Conservation (phyloP, 768 basidiomycete genomes). For the Pisolithus marmoratus region DNA sequence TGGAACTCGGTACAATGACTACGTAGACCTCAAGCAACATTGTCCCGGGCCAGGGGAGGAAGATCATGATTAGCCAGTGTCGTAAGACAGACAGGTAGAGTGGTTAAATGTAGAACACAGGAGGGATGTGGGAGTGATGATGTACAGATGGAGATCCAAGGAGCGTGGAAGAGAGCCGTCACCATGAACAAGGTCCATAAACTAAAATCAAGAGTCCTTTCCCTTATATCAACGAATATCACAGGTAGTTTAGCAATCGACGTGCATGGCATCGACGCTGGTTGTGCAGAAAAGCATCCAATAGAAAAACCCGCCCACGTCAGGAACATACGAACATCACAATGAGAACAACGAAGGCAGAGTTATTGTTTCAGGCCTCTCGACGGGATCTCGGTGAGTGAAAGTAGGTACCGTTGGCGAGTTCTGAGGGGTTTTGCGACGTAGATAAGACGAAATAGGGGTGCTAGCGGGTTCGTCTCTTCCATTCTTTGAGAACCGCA, state of each 20-base stretch:
- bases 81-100: neutral
- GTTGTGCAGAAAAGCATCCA: neutral
- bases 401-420: slow-evolving; percentile 69
- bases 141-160: slow-evolving; percentile 27
- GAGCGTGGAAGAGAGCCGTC: slow-evolving; percentile 11
- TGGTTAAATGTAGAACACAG: neutral
- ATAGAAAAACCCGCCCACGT: no score
- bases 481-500: slow-evolving; percentile 42
- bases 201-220: slow-evolving; percentile 5
- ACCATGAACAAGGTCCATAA: slow-evolving; percentile 12
- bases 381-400: slow-evolving; percentile 29
- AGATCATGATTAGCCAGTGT: slow-evolving; percentile 57
- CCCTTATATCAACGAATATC: no score
- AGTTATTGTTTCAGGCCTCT: slow-evolving; percentile 26
- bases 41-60: slow-evolving; percentile 79
- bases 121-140: slow-evolving; percentile 21
- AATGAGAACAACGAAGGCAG: slow-evolving; percentile 35
- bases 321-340: slow-evolving; percentile 40
- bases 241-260: no score
- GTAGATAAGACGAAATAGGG: slow-evolving; percentile 76
- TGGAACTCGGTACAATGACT: slow-evolving; percentile 63
- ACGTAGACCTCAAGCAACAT: slow-evolving; percentile 51
- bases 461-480: slow-evolving; percentile 59
- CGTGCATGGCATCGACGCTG: neutral
- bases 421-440: slow-evolving; percentile 70